Evolutionary conservation across 2,329 filamentous ascomycete genomes (phyloP).

Genomic region (Hortaea werneckii): DNA sequence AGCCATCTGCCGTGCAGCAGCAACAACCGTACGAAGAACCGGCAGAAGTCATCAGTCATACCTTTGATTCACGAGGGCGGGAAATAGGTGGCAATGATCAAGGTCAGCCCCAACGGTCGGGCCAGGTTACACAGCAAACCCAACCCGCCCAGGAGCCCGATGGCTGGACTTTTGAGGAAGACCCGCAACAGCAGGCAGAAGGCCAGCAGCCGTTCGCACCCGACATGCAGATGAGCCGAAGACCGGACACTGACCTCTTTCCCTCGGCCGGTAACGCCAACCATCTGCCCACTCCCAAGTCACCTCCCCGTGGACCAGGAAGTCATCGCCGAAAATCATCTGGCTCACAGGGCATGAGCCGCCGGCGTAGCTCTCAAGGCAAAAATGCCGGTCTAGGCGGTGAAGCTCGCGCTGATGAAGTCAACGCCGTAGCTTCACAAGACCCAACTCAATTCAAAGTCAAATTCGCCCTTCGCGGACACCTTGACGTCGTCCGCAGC

Average conservation of each 20-base stretch:
- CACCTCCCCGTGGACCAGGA: slow-evolving; percentile 58
- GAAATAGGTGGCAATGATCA: slow-evolving; percentile 38
- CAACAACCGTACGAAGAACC: slow-evolving; percentile 42
- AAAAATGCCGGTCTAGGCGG: slow-evolving; percentile 43
- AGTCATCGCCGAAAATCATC: slow-evolving; percentile 75
- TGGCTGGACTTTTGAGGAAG: slow-evolving; percentile 89
- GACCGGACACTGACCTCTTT: slow-evolving; percentile 82
- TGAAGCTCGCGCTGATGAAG: slow-evolving; percentile 33
- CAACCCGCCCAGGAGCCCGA: slow-evolving; percentile 42
- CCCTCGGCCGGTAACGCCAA: slow-evolving; percentile 54
- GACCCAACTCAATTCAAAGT: slow-evolving; percentile 81
- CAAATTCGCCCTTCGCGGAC: slow-evolving; percentile 80
- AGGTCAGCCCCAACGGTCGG: slow-evolving; percentile 6
- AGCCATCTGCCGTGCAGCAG: slow-evolving; percentile 10
- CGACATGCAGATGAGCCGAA: slow-evolving; percentile 44
- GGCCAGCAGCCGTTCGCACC: slow-evolving; percentile 10
- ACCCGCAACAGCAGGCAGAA: slow-evolving; percentile 48
- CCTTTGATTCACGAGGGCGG: slow-evolving; percentile 48
- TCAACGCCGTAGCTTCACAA: slow-evolving; percentile 15
- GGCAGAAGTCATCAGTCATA: slow-evolving; percentile 48
- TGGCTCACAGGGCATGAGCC: slow-evolving; percentile 46
- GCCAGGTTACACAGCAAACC: slow-evolving; percentile 8
- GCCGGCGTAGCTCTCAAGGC: slow-evolving; percentile 51
- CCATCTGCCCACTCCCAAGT: slow-evolving; percentile 65
- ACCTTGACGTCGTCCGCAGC: slow-evolving; percentile 85